Evolutionary conservation across 108 stramenopile species (phyloP), one percentile per base, ranked within the genome.

Genomic region (Cyclotella sp.): DNA sequence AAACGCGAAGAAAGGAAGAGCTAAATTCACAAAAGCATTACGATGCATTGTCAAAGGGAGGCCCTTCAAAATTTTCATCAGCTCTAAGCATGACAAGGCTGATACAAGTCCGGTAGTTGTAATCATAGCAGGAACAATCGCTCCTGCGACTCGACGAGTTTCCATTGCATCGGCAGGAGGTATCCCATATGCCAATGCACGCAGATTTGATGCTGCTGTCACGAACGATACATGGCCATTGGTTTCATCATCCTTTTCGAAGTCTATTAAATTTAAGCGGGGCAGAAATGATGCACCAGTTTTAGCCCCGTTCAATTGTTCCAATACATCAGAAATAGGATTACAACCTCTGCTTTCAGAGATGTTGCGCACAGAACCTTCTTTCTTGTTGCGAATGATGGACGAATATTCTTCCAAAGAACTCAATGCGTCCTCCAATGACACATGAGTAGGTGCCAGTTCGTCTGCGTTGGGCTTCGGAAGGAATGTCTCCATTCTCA

Each of bases 41-140:
- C 93, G 89, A 78, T 97, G 86, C 26, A 66, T 53, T 62, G 85
- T 79, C 69, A 98, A 85, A 28, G 92, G 90, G 39, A 81, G 69
- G 53, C 87, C 73, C 63, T 97, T 93, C 24, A 95, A 69, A 71
- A 98, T 70, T 83, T 98, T 98, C 43, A 95, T 61, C 16, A 98
- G 81, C 82, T 99, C 98, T 16, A 99, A 70, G 65, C 97, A 97
- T 13, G 97, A 96, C 40, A 97, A 79, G 21, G 96, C 96, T 3
- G 97, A 96, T 13, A 98, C 98, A 52, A 98, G 88, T 11, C 97
- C 96, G 12, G 99, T 99, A 26, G 98, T 99, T 18, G 98, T 97
- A 19, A 98, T 97, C 90, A 99, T 97, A 30, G 99, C 99, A 14
- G 99, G 99, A 28, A 98, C 96, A 66, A 99, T 99, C 57, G 90